Base-by-base conservation (phyloP, 225 moss, liverwort and hornwort genomes). In the Bryoerythrophyllum caledonicum region DNA sequence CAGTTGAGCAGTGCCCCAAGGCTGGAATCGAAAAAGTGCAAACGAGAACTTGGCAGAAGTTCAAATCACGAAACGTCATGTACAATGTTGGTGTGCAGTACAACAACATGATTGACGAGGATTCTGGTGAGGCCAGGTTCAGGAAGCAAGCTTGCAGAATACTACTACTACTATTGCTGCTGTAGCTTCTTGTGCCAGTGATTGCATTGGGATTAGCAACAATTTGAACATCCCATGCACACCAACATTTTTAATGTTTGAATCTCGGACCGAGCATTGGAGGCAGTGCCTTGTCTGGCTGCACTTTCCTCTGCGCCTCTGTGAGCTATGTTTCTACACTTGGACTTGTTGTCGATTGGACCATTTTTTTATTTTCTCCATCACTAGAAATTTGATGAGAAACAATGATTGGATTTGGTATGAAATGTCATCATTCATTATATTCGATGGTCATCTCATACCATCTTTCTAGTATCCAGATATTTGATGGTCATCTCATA, bases 151-250 rank as follows among this genome's bases (percentile, higher is more conserved):
- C 46, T 34, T 61, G 73, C 16, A 49, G 34, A 49, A 48, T 15
- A 30, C 30, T 43, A 17, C 16, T 32, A 32, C 34, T n/a, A 34
- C 32, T 23, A 21, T 21, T 2, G 16, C 16, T 32, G 21, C 34
- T n/a, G 11, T 23, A 62, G 34, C 8, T 62, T 1, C 8, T 30
- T 8, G 60, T 46, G 72, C 46, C 28, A 30, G 72, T 61, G 61
- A 17, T 61, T 49, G 73, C 73, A 19, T 74, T 7, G 74, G 63
- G 38, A 26, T 74, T 12, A 20, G 63, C 63, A 74, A 53, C 16
- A 63, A 19, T 74, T 63, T 37, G 52, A 74, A 74, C 12, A 12
- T 10, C 38, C 35, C 63, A 52, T 73, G 52, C 51, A 73, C 5
- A 46, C 19, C 24, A 25, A 20, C 74, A 37, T 26, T 35, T 63